A percentile compares a stretch with the other conserved stretches of the same genome.
Conservation (phyloP, 192 early-diverging fungal genomes). For the Coemansia sp. region DNA sequence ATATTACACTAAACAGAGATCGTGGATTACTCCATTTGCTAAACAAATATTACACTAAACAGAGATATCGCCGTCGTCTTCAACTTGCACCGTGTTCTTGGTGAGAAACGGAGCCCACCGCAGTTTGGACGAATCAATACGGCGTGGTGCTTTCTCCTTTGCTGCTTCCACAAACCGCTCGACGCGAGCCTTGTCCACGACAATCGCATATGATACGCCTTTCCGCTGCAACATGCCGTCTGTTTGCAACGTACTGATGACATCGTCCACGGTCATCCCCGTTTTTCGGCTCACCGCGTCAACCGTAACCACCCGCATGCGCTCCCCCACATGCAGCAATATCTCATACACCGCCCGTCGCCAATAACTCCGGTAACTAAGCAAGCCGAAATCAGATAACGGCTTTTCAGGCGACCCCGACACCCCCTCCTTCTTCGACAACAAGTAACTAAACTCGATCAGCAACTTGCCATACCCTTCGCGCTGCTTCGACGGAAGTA, state of each 20-base stretch:
- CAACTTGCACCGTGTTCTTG: slow-evolving; percentile 19
- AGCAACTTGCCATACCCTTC: slow-evolving; percentile 90
- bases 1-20: not conserved
- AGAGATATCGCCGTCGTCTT: slow-evolving; percentile 8
- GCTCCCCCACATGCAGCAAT: slow-evolving; percentile 45
- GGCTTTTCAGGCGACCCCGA: slow-evolving; percentile 90
- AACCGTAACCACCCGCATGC: slow-evolving; percentile 24
- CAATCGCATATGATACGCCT: slow-evolving; percentile 48
- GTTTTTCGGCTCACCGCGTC: slow-evolving; percentile 66
- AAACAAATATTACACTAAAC: slow-evolving; percentile 12
- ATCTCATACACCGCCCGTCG: slow-evolving; percentile 67
- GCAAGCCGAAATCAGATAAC: slow-evolving; percentile 82
- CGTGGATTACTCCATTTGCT: slow-evolving; percentile 18
- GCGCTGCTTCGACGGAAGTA: slow-evolving; percentile 82
- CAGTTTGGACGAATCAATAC: slow-evolving; percentile 60
- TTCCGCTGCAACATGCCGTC: slow-evolving; percentile 45
- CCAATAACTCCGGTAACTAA: slow-evolving; percentile 91
- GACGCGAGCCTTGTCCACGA: slow-evolving; percentile 50
- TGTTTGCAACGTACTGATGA: slow-evolving; percentile 73
- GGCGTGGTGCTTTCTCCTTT: slow-evolving; percentile 53
- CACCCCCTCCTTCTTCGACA: slow-evolving; percentile 73
- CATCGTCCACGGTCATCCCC: slow-evolving; percentile 77
- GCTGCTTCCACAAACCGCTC: slow-evolving; percentile 53
- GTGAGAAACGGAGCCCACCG: slow-evolving; percentile 71
- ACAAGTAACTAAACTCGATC: slow-evolving; percentile 89